Evolutionary conservation across 192 early-diverging fungal genomes (phyloP).

Genomic region (Coemansia sp.): DNA sequence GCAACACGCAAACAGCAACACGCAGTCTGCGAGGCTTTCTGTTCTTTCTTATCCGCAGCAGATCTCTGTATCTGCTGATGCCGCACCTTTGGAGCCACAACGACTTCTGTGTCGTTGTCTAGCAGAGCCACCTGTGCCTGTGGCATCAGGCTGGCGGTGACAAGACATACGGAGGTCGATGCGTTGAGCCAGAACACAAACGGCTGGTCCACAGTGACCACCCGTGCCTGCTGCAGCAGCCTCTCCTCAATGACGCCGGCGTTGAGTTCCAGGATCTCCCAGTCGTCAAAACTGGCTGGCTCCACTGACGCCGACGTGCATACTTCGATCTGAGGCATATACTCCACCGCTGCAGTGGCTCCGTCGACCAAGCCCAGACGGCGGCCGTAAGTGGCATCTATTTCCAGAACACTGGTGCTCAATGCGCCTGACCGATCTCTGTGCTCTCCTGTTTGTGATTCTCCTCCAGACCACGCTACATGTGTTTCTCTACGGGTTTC

Average conservation of each 20-base stretch:
- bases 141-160: constrained; percentile 49
- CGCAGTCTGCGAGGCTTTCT: constrained; percentile 19
- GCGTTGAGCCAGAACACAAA: constrained; percentile 75
- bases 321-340: constrained; percentile 58
- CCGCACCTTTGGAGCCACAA: constrained; percentile 73
- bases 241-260: constrained; percentile 73
- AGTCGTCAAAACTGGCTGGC: constrained; percentile 72
- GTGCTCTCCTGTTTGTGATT: constrained; percentile 16
- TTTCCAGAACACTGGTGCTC: constrained; percentile 56
- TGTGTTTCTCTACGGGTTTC: constrained; percentile 10
- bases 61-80: constrained; percentile 6
- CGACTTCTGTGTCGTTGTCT: constrained; percentile 67
- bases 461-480: constrained; percentile 49
- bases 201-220: constrained; percentile 67
- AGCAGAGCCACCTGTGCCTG: constrained; percentile 56
- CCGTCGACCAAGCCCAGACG: constrained; percentile 67
- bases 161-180: constrained; percentile 64
- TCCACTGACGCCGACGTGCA: constrained; percentile 69
- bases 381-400: constrained; percentile 71
- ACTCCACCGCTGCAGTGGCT: constrained; percentile 62
- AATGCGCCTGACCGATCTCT: constrained; percentile 18
- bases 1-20: constrained; percentile 35
- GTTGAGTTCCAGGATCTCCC: constrained; percentile 80
- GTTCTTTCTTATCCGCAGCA: constrained; percentile 1
- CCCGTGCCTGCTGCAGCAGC: constrained; percentile 69